These are phyloP conservation scores for Castanopsis chinensis DNA, from an alignment of 306 rosid species.

Conservation along the genomic window DNA sequence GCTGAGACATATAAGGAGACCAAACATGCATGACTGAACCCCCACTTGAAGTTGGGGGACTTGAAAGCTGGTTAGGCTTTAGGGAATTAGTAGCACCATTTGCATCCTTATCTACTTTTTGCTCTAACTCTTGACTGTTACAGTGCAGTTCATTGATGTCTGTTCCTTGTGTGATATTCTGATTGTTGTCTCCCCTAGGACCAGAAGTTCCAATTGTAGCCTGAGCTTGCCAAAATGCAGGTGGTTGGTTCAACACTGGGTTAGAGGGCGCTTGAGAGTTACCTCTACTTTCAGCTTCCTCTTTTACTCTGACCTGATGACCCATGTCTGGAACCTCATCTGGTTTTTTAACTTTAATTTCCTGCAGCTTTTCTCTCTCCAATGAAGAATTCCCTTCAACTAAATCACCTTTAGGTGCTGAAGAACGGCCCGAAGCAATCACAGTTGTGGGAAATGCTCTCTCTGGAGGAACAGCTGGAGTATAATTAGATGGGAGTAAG, in stretches of 20 bases:
- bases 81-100: conserved; percentile 6
- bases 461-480: conserved; percentile 98
- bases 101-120: conserved; percentile 16
- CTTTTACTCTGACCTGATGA: conserved; percentile 46
- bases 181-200: conserved; percentile 31
- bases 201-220: conserved; percentile 38
- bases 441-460: conserved; percentile 92
- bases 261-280: conserved; percentile 33
- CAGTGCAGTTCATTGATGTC: conserved; percentile 42
- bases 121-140: conserved; percentile 44
- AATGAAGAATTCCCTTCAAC: conserved; percentile 40
- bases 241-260: conserved; percentile 36
- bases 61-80: conserved; percentile 43
- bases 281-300: conserved; percentile 54
- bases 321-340: conserved; percentile 46
- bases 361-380: conserved; percentile 63
- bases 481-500: conserved; percentile 87
- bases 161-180: conserved; percentile 44
- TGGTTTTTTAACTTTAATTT: conserved; percentile 47
- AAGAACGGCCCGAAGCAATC: conserved; percentile 74
- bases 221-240: conserved; percentile 59
- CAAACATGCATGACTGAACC: conserved; percentile 42
- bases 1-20: conserved; percentile 38
- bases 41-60: conserved; percentile 38
- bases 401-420: conserved; percentile 61